These are phyloP conservation scores for Kurtzmaniella quercitrusa DNA, from an alignment of 1,139 yeast species.

Conservation along the genomic window DNA sequence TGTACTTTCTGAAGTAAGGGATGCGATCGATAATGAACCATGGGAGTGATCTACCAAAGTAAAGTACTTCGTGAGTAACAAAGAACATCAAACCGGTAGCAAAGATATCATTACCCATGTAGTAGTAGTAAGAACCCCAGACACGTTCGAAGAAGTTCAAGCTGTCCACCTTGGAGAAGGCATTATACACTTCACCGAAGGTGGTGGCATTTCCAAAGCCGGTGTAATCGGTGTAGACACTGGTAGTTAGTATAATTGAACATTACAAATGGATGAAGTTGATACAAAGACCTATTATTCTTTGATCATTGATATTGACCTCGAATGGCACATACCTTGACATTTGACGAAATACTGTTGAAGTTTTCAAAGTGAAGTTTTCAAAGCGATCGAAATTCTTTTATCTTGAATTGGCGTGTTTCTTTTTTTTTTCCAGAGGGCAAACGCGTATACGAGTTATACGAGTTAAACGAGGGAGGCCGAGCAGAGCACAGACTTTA, in stretches of 20 bases:
- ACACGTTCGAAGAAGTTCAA: conserved; percentile 31
- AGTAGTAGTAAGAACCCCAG: conserved; percentile 44
- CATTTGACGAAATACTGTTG: neutral
- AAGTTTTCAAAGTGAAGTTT: neutral
- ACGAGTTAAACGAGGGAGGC: conserved; percentile 2
- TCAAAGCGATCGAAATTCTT: neutral
- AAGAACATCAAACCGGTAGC: conserved; percentile 46
- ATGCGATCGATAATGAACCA: conserved; percentile 43
- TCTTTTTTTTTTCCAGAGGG: conserved; percentile 3
- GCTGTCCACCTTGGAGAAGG: conserved; percentile 28
- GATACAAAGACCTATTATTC: no score
- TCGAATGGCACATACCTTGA: neutral
- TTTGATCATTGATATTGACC: neutral
- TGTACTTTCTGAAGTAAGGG: conserved; percentile 38
- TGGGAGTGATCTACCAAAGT: conserved; percentile 46
- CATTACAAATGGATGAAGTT: no score
- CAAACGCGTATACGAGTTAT: conserved; percentile 3
- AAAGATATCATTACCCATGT: conserved; percentile 39
- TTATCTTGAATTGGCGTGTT: neutral
- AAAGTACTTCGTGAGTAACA: conserved; percentile 37
- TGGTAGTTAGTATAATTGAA: conserved; percentile 7
- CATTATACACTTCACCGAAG: conserved; percentile 30
- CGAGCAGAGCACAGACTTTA: neutral
- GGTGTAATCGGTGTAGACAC: conserved; percentile 41
- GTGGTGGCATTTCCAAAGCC: conserved; percentile 37